Evolutionary conservation across 2,329 filamentous ascomycete species (phyloP), one percentile per base, ranked within the genome.

Genomic region (Talaromyces sp.): DNA sequence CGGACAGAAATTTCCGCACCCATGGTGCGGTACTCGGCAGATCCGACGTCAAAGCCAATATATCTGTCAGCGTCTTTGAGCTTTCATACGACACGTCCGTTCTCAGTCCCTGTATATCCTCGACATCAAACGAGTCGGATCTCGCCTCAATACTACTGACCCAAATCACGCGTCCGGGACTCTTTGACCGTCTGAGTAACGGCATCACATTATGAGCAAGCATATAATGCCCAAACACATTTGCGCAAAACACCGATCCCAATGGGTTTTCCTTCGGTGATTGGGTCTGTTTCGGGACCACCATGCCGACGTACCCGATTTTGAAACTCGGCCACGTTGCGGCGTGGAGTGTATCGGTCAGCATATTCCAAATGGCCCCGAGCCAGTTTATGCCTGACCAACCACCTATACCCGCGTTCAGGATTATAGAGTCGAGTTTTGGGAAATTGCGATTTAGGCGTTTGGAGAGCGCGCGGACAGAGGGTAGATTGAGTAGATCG

Each of bases 181-280:
- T 73, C 45, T 78, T 72, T 16, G 73, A 73, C 60, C 86, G 81
- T 71, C 81, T 80, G 70, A 99, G 84, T 11, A 97, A 82, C 0
- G 92, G 90, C 69, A 90, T 84, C 11, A 98, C 84, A 73, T 89
- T 87, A 76, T 97, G 93, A 16, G 87, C 87, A 27, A 99, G 87
- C 73, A 97, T 80, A 75, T 99, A 98, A 80, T 99, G 95, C 0
- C 95, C 95, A 74, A 99, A 98, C 35, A 97, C 85, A 74, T 98
- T 98, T 59, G 94, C 90, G 75, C 89, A 90, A 75, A 98, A 99
- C 19, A 97, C 87, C 69, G 92, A 85, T 3, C 92, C 93, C 0
- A 99, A 80, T 5, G 82, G 79, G 0, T 89, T 88, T 65, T 88
- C 85, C 16, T 79, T 70, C 3, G 68, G 64, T 8, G 62, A 62